A percentile compares a stretch with the other conserved stretches of the same genome.
Conservation (phyloP, 306 rosid species). For the Spatholobus suberectus region DNA sequence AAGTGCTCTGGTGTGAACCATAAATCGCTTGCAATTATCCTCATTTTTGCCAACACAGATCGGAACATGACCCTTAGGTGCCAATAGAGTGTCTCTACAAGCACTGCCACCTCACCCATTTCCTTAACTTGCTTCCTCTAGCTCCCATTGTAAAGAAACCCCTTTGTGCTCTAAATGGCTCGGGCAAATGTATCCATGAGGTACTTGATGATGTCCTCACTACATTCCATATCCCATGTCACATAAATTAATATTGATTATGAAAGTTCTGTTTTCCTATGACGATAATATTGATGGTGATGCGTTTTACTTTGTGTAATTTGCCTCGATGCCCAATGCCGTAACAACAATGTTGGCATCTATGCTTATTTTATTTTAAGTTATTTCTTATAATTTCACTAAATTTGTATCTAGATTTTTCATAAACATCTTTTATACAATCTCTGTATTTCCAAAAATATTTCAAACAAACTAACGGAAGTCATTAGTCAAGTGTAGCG, state of each 20-base stretch:
- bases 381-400: not conserved
- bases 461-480: no score
- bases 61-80: slow-evolving; percentile 60
- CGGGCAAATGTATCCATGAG: not conserved
- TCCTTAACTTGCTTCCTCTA: slow-evolving; percentile 45
- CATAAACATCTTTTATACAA: no score
- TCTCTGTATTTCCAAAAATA: no score
- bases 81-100: slow-evolving; percentile 1
- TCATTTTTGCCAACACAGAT: slow-evolving; percentile 58
- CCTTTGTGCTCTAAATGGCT: not conserved
- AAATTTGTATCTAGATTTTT: no score
- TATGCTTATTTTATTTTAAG: not conserved
- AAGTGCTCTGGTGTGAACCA: slow-evolving; percentile 48
- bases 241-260: not conserved
- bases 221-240: not conserved
- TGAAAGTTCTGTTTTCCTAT: not conserved
- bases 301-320: not conserved
- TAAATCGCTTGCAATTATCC: slow-evolving; percentile 36
- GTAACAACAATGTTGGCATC: slow-evolving; percentile 35
- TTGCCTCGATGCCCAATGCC: slow-evolving; percentile 33
- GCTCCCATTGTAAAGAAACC: slow-evolving; percentile 45
- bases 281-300: slow-evolving; percentile 3
- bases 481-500: no score
- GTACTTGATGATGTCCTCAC: slow-evolving; percentile 27
- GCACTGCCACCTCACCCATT: slow-evolving; percentile 27